Conservation (phyloP, 805 yeast species). For the Candida multigemmis region DNA sequence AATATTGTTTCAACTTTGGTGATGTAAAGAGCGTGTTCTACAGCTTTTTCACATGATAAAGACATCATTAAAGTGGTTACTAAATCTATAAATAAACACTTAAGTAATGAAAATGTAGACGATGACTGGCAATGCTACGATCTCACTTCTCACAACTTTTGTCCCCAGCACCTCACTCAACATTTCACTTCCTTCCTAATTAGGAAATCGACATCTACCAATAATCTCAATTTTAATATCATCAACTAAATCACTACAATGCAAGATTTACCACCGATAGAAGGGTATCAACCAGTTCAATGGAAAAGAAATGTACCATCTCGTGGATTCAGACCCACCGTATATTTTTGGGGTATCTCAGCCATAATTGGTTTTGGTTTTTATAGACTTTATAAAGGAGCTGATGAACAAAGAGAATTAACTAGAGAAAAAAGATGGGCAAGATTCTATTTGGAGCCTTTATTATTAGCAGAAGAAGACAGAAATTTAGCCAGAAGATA, state of each 20-base stretch:
- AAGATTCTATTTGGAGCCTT: conserved; percentile 61
- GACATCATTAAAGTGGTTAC: too few species aligned
- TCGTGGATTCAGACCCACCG: conserved; percentile 73
- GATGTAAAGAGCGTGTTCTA: too few species aligned
- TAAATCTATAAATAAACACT: too few species aligned
- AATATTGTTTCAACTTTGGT: too few species aligned
- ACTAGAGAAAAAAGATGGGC: conserved; percentile 73
- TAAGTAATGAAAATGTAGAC: too few species aligned
- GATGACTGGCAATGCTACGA: too few species aligned
- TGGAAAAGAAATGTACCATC: conserved; percentile 85
- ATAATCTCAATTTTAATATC: neutral
- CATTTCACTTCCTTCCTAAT: too few species aligned
- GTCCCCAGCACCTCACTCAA: too few species aligned
- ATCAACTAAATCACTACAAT: conserved; percentile 9
- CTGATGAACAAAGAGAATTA: conserved; percentile 68
- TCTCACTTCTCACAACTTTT: too few species aligned
- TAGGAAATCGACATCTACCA: neutral
- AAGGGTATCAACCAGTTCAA: conserved; percentile 80
- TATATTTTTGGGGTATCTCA: conserved; percentile 57
- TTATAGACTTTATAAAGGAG: conserved; percentile 55
- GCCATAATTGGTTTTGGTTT: conserved; percentile 66
- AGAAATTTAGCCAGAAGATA: conserved; percentile 69
- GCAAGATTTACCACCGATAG: conserved; percentile 84
- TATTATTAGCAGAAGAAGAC: conserved; percentile 75
- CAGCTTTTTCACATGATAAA: too few species aligned